phyloP scores from a whole-genome alignment of 805 yeast genomes.

The Candida maltosa region DNA sequence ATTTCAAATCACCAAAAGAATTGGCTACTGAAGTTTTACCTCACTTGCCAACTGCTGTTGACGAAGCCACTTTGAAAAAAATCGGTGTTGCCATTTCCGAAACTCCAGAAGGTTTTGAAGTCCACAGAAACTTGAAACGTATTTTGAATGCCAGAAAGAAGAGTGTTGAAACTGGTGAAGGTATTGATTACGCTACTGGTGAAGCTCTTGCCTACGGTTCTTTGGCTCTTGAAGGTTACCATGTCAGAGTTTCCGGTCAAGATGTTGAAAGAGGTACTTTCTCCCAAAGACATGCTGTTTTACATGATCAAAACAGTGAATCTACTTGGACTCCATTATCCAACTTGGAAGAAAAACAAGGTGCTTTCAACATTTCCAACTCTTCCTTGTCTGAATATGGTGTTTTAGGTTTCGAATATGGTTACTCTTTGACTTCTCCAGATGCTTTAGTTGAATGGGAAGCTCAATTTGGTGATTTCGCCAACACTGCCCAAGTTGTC shows the following conservation, averaged over 20 bases:
- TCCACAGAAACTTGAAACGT: slow-evolving; percentile 95
- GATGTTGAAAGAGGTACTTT: slow-evolving; percentile 99
- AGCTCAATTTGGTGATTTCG: slow-evolving; percentile 99
- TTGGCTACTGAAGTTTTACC: slow-evolving; percentile 94
- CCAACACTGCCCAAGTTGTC: slow-evolving; percentile 98
- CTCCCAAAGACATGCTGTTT: slow-evolving; percentile 98
- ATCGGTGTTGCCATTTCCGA: slow-evolving; percentile 78
- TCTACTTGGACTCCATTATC: slow-evolving; percentile 80
- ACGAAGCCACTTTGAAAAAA: slow-evolving; percentile 63
- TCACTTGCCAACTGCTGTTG: slow-evolving; percentile 91
- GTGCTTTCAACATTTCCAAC: slow-evolving; percentile 83
- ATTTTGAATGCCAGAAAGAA: slow-evolving; percentile 85
- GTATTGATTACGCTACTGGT: slow-evolving; percentile 99
- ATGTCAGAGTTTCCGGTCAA: slow-evolving; percentile 97
- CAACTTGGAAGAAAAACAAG: slow-evolving; percentile 75
- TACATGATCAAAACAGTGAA: slow-evolving; percentile 93
- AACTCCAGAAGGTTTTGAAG: slow-evolving; percentile 83
- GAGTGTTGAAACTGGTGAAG: slow-evolving; percentile 83
- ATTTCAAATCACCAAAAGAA: slow-evolving; percentile 95
- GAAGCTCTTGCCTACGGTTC: slow-evolving; percentile 98
- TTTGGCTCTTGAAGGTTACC: slow-evolving; percentile 86
- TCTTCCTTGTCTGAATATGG: slow-evolving; percentile 98
- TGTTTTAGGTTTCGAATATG: slow-evolving; percentile 98
- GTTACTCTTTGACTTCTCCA: slow-evolving; percentile 96
- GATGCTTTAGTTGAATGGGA: slow-evolving; percentile 98